Conservation (phyloP, 2,329 filamentous ascomycete species). For the Myriosclerotinia duriaeana region DNA sequence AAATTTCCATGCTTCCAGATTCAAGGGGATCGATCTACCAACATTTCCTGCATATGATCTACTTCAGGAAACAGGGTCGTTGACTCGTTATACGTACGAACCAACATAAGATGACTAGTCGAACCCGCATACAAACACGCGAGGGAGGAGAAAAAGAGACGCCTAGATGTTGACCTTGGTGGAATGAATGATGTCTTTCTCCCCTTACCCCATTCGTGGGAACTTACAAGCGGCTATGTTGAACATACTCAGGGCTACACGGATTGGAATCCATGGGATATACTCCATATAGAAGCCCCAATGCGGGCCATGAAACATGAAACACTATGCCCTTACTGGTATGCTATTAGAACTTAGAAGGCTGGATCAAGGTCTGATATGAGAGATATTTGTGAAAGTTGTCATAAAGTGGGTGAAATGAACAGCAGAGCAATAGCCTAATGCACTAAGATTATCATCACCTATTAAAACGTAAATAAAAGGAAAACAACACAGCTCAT, state of each 20-base stretch:
- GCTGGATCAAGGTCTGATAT: not conserved
- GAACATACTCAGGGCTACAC: not conserved
- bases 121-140: not conserved
- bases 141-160: not conserved
- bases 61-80: not conserved
- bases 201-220: not conserved
- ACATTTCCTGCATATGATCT: not conserved
- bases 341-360: not conserved
- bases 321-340: too few species aligned
- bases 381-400: not conserved
- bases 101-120: not conserved
- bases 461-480: too few species aligned
- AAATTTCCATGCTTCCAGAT: not conserved
- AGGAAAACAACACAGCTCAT: too few species aligned
- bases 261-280: not conserved
- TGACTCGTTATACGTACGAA: not conserved
- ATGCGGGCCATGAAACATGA: too few species aligned
- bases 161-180: not conserved
- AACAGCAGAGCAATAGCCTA: not conserved
- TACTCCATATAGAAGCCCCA: too few species aligned
- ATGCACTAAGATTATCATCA: too few species aligned
- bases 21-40: not conserved
- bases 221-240: not conserved
- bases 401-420: slow-evolving; percentile 3
- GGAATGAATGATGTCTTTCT: not conserved